These are phyloP conservation scores for Lipomyces orientalis DNA, from an alignment of 805 yeast genomes.

Conservation along the genomic window DNA sequence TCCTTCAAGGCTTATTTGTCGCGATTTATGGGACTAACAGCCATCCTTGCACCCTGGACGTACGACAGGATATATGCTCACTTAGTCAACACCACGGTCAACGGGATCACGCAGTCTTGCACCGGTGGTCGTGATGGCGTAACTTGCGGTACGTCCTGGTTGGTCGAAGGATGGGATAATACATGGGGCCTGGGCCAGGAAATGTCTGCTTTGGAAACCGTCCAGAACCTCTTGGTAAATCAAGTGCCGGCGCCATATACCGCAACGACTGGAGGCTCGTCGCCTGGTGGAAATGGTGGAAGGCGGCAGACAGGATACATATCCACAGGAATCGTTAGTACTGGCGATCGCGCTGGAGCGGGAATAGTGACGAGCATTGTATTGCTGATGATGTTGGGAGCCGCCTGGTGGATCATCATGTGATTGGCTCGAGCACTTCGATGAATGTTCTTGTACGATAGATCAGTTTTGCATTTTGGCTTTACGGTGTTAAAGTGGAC, in stretches of 20 bases:
- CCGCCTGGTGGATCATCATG: constrained; percentile 29
- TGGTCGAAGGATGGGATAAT: constrained; percentile 68
- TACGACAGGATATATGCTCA: constrained; percentile 45
- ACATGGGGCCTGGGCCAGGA: constrained; percentile 89
- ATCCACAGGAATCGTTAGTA: constrained; percentile 19
- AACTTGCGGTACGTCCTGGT: constrained; percentile 90
- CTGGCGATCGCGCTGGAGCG: constrained; percentile 19
- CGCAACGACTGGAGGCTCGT: constrained; percentile 47
- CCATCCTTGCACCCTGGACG: constrained; percentile 66
- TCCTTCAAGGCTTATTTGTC: constrained; percentile 85
- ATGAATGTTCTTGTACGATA: not conserved
- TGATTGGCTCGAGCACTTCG: not conserved
- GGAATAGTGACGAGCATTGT: constrained; percentile 28
- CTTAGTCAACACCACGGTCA: constrained; percentile 56
- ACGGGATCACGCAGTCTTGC: constrained; percentile 81
- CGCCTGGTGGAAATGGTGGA: constrained; percentile 43
- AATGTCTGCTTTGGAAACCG: constrained; percentile 77
- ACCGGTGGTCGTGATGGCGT: constrained; percentile 86
- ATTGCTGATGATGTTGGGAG: constrained; percentile 19
- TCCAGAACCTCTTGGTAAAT: constrained; percentile 46
- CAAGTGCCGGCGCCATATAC: constrained; percentile 54
- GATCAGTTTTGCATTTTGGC: not conserved
- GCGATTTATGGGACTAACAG: constrained; percentile 75
- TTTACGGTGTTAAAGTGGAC: not conserved
- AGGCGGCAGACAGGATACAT: not conserved